These are phyloP conservation scores for Letharia columbiana DNA, from an alignment of 495 filamentous ascomycete genomes.

Conservation along the genomic window DNA sequence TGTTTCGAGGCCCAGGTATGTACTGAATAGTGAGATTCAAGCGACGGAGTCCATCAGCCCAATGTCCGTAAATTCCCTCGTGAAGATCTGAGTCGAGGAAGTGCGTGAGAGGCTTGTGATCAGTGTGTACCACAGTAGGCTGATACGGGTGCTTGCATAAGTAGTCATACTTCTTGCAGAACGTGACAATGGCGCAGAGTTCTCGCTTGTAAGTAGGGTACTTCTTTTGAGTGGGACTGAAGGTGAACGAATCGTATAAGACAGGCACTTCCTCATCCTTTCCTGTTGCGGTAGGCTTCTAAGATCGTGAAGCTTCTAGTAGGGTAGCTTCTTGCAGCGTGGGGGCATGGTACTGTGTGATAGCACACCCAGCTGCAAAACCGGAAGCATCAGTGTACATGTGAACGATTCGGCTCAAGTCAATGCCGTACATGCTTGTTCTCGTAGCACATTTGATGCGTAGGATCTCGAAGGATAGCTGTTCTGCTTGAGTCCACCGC, in stretches of 20 bases:
- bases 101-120: slow-evolving; percentile 9
- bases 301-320: too few relatives aligned
- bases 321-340: too few relatives aligned
- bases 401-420: neutral
- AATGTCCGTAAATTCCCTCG: too few relatives aligned
- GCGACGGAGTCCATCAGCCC: too few relatives aligned
- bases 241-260: slow-evolving; percentile 6
- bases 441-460: slow-evolving; percentile 6
- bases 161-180: slow-evolving; percentile 13
- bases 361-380: neutral
- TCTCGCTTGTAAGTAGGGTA: slow-evolving; percentile 13
- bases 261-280: neutral
- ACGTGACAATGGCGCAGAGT: slow-evolving; percentile 9
- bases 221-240: neutral
- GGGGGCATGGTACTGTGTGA: neutral
- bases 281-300: too few relatives aligned
- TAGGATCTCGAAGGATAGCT: slow-evolving; percentile 14
- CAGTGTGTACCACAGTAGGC: neutral
- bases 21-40: neutral
- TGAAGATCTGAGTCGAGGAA: slow-evolving; percentile 1
- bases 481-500: neutral
- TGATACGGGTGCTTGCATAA: slow-evolving; percentile 9
- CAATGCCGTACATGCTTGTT: slow-evolving; percentile 1
- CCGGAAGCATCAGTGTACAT: slow-evolving; percentile 13
- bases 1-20: slow-evolving; percentile 1